Evolutionary conservation across 1,139 yeast species (phyloP), one percentile per base, ranked within the genome.

Genomic region (Kodamaea derodonti): DNA sequence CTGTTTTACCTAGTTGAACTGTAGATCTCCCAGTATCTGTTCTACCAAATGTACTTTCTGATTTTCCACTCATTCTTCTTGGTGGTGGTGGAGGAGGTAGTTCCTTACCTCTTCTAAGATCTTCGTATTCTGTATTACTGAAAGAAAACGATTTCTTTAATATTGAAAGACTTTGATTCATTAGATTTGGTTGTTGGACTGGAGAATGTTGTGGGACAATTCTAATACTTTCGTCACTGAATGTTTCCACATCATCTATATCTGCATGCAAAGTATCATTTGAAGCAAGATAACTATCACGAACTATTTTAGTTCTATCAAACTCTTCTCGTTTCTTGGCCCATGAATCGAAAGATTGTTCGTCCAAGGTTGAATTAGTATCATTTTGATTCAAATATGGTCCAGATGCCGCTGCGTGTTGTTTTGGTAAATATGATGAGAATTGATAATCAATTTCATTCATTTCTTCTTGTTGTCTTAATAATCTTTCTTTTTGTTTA

Each of bases 291-390:
- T 51, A 60, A 37, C 65, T 57, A 36, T 52, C 42, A 12, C 63
- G 44, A 14, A 41, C 16, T 9, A 24, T 40, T 23, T 29, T 30
- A 4, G 57, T 48, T 35, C 58, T 58, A 32, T 74, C 78, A 44
- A 62, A 74, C 37, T 69, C 69, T 39, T 69, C 70, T 43, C 80
- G 56, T 47, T 75, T 75, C 27, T 65, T 60, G 27, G 65, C 67
- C 80, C 80, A 75, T 9, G 78, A 72, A 38, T 66, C 69, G 16
- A 76, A 47, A 18, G 55, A 50, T 1, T 51, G 50, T 10, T 34
- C 53, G 11, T 52, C 60, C 14, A 54, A 37, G 2, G 58, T 69
- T 2, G 78, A 72, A 29, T 56, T 51, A 11, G 72, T 62, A 45
- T 75, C 80, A 39, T 60, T 64, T n/a, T 29, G 16, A 11, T 26